Conservation (phyloP, 2,329 filamentous ascomycete species). For the Exophiala lecanii-corni region DNA sequence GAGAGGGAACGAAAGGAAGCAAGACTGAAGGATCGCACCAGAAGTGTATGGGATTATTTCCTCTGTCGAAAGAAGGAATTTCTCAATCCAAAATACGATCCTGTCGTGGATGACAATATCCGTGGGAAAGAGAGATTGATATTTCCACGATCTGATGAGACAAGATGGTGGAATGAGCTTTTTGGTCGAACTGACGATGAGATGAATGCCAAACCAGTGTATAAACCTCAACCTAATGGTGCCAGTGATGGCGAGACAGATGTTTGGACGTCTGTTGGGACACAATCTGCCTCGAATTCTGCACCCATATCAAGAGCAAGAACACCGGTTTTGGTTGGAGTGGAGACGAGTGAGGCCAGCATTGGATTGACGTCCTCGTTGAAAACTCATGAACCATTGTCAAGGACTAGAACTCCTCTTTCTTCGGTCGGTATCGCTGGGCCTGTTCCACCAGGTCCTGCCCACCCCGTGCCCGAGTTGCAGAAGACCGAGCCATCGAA, state of each 20-base stretch:
- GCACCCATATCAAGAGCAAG: slow-evolving; percentile 28
- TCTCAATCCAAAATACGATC: slow-evolving; percentile 73
- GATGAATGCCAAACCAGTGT: slow-evolving; percentile 61
- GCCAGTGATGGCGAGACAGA: slow-evolving; percentile 17
- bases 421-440: background rate
- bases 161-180: slow-evolving; percentile 89
- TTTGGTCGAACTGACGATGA: slow-evolving; percentile 85
- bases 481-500: background rate
- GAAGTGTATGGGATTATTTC: slow-evolving; percentile 96
- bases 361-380: slow-evolving; percentile 43
- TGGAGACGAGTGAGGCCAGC: slow-evolving; percentile 55
- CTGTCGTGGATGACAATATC: slow-evolving; percentile 68
- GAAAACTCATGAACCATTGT: slow-evolving; percentile 2
- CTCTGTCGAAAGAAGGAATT: slow-evolving; percentile 76
- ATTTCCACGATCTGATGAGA: slow-evolving; percentile 69
- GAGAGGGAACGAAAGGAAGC: slow-evolving; percentile 80
- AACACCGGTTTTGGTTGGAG: slow-evolving; percentile 54
- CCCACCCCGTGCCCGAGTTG: slow-evolving; percentile 1
- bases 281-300: slow-evolving; percentile 11
- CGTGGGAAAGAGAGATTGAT: slow-evolving; percentile 78
- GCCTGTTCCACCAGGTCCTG: slow-evolving; percentile 4
- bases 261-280: slow-evolving; percentile 18
- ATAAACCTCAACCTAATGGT: slow-evolving; percentile 11
- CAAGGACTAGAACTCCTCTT: slow-evolving; percentile 3
- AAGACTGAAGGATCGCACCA: slow-evolving; percentile 64